Evolutionary conservation across 208 protist species (phyloP).

Genomic region (Strigomonas culicis): DNA sequence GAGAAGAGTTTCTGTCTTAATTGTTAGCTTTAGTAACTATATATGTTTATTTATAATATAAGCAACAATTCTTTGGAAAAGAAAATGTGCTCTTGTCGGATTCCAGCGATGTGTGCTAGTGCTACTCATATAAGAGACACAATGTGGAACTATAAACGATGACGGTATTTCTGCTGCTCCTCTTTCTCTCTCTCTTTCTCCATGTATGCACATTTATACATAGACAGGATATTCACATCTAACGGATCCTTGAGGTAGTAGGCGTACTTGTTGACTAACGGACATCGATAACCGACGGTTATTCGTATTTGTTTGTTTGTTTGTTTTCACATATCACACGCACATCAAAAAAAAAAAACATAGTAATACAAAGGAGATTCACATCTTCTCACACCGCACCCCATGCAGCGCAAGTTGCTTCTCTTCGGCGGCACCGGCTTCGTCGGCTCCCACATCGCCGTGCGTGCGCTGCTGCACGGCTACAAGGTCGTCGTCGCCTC

Average conservation of each 20-base stretch:
- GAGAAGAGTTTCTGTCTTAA: not conserved
- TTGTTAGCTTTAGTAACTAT: too few relatives aligned
- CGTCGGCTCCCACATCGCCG: slow-evolving; percentile 56
- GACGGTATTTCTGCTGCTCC: not conserved
- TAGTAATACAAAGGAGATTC: not conserved
- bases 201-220: not conserved
- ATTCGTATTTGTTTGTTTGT: too few relatives aligned
- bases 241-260: too few relatives aligned
- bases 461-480: slow-evolving; percentile 54
- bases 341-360: slow-evolving; percentile 1
- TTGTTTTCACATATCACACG: too few relatives aligned
- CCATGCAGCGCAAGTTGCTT: slow-evolving; percentile 64
- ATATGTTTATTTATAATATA: too few relatives aligned
- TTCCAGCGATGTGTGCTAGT: too few relatives aligned
- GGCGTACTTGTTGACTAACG: too few relatives aligned
- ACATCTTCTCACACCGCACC: slow-evolving; percentile 3
- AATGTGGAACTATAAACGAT: not conserved
- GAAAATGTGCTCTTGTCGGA: too few relatives aligned
- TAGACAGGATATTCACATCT: not conserved
- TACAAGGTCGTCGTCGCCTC: slow-evolving; percentile 67
- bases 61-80: too few relatives aligned
- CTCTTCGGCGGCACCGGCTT: slow-evolving; percentile 86
- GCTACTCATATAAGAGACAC: not conserved
- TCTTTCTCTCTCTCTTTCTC: not conserved
- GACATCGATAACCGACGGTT: too few relatives aligned